These are phyloP conservation scores for Gracilaria domingensis DNA, from an alignment of 23 red algal species.

Conservation along the genomic window DNA sequence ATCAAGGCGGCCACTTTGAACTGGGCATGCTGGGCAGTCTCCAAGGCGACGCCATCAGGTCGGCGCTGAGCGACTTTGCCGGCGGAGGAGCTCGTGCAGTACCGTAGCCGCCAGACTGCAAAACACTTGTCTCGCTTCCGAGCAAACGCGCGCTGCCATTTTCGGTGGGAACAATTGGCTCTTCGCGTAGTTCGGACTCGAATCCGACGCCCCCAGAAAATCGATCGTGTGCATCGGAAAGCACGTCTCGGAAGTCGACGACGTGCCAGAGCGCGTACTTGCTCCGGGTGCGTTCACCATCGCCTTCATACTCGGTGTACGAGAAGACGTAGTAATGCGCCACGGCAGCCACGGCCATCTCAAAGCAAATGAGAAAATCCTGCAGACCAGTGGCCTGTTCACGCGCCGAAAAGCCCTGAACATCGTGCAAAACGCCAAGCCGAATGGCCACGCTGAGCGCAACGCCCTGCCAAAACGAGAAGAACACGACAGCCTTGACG, in stretches of 20 bases:
- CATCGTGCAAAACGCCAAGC: constrained; percentile 66
- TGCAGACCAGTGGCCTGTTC: constrained; percentile 90
- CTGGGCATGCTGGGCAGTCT: constrained; percentile 5
- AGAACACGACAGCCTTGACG: constrained; percentile 96
- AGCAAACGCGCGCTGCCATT: not conserved
- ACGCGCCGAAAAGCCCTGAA: constrained; percentile 70
- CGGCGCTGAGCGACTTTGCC: constrained; percentile 15
- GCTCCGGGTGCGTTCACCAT: not conserved
- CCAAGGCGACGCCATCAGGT: constrained; percentile 40
- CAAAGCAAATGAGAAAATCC: constrained; percentile 95
- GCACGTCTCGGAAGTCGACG: constrained; percentile 95
- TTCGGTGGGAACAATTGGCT: constrained; percentile 69
- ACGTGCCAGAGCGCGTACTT: constrained; percentile 75
- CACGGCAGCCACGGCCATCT: constrained; percentile 91
- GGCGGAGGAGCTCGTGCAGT: not conserved
- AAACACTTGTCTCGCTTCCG: not conserved
- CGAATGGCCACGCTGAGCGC: constrained; percentile 63
- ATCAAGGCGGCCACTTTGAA: not conserved
- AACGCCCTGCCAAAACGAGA: constrained; percentile 96
- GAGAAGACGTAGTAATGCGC: constrained; percentile 89
- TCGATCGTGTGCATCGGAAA: constrained; percentile 85
- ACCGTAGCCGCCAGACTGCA: not conserved
- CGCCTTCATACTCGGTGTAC: constrained; percentile 62
- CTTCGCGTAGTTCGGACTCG: constrained; percentile 88
- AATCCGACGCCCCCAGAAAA: constrained; percentile 80